Evolutionary conservation across 352 stramenopile species (phyloP).

Genomic region (Phytophthora cactorum): DNA sequence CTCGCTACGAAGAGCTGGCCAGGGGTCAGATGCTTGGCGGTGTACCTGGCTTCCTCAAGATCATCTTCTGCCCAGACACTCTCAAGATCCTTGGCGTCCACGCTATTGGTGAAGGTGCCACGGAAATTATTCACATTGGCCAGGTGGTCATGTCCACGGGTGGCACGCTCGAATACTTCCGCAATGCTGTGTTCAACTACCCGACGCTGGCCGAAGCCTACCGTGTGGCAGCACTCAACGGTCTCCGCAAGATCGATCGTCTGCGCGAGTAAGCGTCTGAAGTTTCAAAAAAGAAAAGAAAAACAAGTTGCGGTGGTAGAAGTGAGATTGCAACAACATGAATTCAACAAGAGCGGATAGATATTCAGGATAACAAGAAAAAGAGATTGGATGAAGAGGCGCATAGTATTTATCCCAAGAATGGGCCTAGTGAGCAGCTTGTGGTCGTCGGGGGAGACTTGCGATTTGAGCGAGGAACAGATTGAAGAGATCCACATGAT

Average conservation of each 20-base stretch:
- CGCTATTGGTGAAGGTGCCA: slow-evolving; percentile 85
- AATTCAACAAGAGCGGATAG: slow-evolving; percentile 19
- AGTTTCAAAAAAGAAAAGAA: background rate
- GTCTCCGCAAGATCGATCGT: slow-evolving; percentile 73
- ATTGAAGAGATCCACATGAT: slow-evolving; percentile 70
- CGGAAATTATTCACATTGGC: slow-evolving; percentile 92
- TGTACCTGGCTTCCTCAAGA: slow-evolving; percentile 82
- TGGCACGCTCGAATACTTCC: slow-evolving; percentile 90
- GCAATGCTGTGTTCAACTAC: slow-evolving; percentile 93
- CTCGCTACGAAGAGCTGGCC: slow-evolving; percentile 84
- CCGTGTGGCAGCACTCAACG: slow-evolving; percentile 80
- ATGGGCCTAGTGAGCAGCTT: slow-evolving; percentile 28
- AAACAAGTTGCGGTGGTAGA: background rate
- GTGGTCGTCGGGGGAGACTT: slow-evolving; percentile 26
- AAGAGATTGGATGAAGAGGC: slow-evolving; percentile 15
- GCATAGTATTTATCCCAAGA: slow-evolving; percentile 3
- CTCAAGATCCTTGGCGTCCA: slow-evolving; percentile 83
- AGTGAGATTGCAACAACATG: slow-evolving; percentile 8
- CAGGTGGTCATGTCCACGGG: slow-evolving; percentile 88
- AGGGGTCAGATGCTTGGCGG: slow-evolving; percentile 88
- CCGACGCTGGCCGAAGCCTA: slow-evolving; percentile 90
- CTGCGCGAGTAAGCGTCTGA: slow-evolving; percentile 37
- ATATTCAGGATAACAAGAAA: slow-evolving; percentile 17
- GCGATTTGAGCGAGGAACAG: slow-evolving; percentile 63
- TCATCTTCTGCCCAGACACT: slow-evolving; percentile 84